These are phyloP conservation scores for Fomitopsis pinicola DNA, from an alignment of 1,284 basidiomycete genomes.

Conservation along the genomic window DNA sequence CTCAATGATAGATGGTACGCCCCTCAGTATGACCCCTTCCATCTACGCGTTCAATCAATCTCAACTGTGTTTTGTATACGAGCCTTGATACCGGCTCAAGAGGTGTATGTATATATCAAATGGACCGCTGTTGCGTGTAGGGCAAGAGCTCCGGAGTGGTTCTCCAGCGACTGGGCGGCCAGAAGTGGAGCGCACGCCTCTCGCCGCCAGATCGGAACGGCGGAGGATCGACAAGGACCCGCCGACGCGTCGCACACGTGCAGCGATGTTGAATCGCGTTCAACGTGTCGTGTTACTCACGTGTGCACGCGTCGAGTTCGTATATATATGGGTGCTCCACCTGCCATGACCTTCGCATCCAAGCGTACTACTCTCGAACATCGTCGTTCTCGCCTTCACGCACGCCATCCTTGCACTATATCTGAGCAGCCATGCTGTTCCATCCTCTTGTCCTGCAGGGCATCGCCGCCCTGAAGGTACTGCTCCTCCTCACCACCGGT, in stretches of 20 bases:
- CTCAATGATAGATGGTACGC: too few relatives aligned
- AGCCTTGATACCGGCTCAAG: too few relatives aligned
- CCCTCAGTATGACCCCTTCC: too few relatives aligned
- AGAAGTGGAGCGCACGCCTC: too few relatives aligned
- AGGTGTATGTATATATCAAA: too few relatives aligned
- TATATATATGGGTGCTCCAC: neutral
- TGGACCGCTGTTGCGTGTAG: too few relatives aligned
- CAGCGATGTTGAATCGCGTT: neutral
- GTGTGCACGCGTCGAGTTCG: neutral
- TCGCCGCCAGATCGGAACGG: neutral
- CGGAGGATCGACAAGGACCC: neutral
- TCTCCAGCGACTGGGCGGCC: too few relatives aligned
- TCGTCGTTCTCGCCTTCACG: too few relatives aligned
- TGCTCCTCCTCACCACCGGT: neutral
- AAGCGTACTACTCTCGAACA: neutral
- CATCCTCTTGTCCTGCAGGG: neutral
- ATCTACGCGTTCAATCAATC: too few relatives aligned
- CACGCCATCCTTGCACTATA: neutral
- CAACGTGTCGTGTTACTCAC: neutral
- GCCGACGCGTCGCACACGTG: neutral
- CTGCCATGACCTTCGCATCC: neutral
- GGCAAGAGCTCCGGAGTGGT: too few relatives aligned
- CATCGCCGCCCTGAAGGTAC: neutral
- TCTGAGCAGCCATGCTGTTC: neutral
- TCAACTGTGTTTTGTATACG: too few relatives aligned